Conservation (phyloP, 2,329 filamentous ascomycete species). For the Clonostachys byssicola region DNA sequence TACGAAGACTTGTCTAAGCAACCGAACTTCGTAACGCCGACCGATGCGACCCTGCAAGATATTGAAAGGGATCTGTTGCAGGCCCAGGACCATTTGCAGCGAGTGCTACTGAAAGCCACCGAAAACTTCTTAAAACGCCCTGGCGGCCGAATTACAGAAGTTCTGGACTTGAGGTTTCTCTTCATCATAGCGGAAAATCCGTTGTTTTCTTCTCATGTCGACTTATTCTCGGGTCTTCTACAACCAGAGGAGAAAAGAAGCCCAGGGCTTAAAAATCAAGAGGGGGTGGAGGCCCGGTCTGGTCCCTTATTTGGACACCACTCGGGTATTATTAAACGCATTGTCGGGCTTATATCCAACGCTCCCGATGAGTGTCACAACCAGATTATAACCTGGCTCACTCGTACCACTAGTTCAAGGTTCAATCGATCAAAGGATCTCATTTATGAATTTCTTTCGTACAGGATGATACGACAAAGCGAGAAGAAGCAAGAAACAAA, state of each 20-base stretch:
- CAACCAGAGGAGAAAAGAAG: slow-evolving; percentile 18
- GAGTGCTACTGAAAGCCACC: slow-evolving; percentile 69
- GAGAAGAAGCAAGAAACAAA: slow-evolving; percentile 62
- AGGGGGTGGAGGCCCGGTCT: slow-evolving; percentile 16
- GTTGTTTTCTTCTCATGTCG: slow-evolving; percentile 51
- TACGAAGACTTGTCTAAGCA: slow-evolving; percentile 34
- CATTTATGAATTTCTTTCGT: slow-evolving; percentile 73
- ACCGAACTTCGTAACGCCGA: slow-evolving; percentile 18
- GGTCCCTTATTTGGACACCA: slow-evolving; percentile 60
- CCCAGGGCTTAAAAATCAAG: slow-evolving; percentile 3
- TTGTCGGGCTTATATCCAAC: slow-evolving; percentile 76
- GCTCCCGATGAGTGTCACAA: slow-evolving; percentile 72
- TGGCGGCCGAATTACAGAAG: slow-evolving; percentile 61
- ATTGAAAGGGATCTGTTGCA: slow-evolving; percentile 42
- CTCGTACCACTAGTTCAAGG: slow-evolving; percentile 60
- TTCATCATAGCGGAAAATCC: slow-evolving; percentile 78
- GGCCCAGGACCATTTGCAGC: slow-evolving; percentile 66
- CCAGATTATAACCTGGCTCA: slow-evolving; percentile 74
- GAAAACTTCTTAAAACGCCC: slow-evolving; percentile 80
- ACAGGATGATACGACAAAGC: slow-evolving; percentile 69
- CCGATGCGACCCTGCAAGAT: slow-evolving; percentile 29
- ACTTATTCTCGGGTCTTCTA: slow-evolving; percentile 33
- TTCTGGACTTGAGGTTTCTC: slow-evolving; percentile 72
- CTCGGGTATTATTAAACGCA: slow-evolving; percentile 79
- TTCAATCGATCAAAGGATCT: slow-evolving; percentile 76